A percentile compares a stretch with the other conserved stretches of the same genome.
Evolutionary conservation across 805 yeast species (phyloP).

Genomic region (Wickerhamiella parazyma): DNA sequence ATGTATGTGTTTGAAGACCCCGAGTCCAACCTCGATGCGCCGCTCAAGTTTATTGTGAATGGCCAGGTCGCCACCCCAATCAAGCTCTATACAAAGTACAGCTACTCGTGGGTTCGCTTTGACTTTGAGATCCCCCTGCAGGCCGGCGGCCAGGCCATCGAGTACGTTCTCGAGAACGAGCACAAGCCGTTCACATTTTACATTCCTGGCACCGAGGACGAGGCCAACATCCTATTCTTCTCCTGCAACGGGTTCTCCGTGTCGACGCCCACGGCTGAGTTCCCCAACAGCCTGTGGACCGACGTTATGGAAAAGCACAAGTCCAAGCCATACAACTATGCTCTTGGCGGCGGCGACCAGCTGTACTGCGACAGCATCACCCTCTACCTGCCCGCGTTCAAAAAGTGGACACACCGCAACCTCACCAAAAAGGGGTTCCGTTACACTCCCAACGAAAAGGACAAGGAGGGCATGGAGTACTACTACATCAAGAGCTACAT

Average conservation of each 20-base stretch:
- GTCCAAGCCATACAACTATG: constrained; percentile 64
- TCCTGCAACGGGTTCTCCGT: constrained; percentile 88
- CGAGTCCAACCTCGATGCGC: constrained; percentile 16
- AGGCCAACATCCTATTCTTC: constrained; percentile 71
- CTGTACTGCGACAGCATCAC: constrained; percentile 77
- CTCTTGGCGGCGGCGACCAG: constrained; percentile 98
- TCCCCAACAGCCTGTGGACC: constrained; percentile 69
- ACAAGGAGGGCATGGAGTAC: constrained; percentile 41
- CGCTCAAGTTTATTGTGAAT: constrained; percentile 26
- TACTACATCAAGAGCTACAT: constrained; percentile 65
- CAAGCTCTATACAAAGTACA: constrained; percentile 32
- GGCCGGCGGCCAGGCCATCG: constrained; percentile 44
- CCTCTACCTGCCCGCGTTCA: constrained; percentile 29
- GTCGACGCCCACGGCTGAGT: constrained; percentile 49
- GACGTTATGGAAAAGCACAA: constrained; percentile 66
- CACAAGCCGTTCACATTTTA: constrained; percentile 46
- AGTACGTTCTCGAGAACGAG: constrained; percentile 42
- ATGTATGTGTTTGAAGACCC: constrained; percentile 45
- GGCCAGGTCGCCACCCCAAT: constrained; percentile 34
- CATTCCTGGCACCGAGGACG: constrained; percentile 47
- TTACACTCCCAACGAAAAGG: constrained; percentile 25
- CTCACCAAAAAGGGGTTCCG: constrained; percentile 26
- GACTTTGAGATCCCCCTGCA: constrained; percentile 37
- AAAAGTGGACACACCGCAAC: constrained; percentile 48
- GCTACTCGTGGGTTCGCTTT: constrained; percentile 54